Percentiles rank a stretch among this genome's conserved stretches.
Evolutionary conservation across 805 yeast genomes (phyloP).

Genomic region (Ogataea corticis): DNA sequence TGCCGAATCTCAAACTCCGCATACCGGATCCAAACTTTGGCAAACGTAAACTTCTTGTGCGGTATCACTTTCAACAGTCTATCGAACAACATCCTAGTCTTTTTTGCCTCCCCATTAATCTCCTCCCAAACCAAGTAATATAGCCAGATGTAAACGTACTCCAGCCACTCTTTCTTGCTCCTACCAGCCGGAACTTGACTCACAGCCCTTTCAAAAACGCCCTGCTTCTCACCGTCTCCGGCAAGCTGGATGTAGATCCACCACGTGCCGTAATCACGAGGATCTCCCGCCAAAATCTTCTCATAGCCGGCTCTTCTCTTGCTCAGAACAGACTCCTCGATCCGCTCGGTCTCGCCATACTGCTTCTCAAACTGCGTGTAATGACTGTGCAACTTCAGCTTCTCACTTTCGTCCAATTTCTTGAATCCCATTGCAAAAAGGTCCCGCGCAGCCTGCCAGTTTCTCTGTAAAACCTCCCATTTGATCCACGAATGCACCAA

Average conservation of each 20-base stretch:
- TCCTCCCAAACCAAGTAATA: constrained; percentile 66
- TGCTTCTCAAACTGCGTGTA: constrained; percentile 64
- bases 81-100: constrained; percentile 53
- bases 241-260: constrained; percentile 66
- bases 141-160: constrained; percentile 73
- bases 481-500: constrained; percentile 58
- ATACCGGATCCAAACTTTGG: constrained; percentile 69
- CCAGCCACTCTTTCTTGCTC: constrained; percentile 52
- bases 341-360: constrained; percentile 54
- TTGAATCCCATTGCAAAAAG: constrained; percentile 55
- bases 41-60: constrained; percentile 61
- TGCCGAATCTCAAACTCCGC: constrained; percentile 76
- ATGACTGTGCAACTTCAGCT: constrained; percentile 40
- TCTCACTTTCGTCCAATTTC: constrained; percentile 34
- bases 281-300: constrained; percentile 42
- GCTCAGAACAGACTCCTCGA: constrained; percentile 50
- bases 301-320: constrained; percentile 63
- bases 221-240: constrained; percentile 39
- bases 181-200: constrained; percentile 39
- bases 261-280: constrained; percentile 76
- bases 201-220: constrained; percentile 48
- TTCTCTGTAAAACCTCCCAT: constrained; percentile 66
- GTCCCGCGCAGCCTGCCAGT: constrained; percentile 61
- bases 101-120: constrained; percentile 41
- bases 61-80: constrained; percentile 53